Percentiles rank a stretch among this genome's conserved stretches.
These are phyloP conservation scores for Cordyceps cateniannulata DNA, from an alignment of 2,329 filamentous ascomycete species.

Conservation along the genomic window DNA sequence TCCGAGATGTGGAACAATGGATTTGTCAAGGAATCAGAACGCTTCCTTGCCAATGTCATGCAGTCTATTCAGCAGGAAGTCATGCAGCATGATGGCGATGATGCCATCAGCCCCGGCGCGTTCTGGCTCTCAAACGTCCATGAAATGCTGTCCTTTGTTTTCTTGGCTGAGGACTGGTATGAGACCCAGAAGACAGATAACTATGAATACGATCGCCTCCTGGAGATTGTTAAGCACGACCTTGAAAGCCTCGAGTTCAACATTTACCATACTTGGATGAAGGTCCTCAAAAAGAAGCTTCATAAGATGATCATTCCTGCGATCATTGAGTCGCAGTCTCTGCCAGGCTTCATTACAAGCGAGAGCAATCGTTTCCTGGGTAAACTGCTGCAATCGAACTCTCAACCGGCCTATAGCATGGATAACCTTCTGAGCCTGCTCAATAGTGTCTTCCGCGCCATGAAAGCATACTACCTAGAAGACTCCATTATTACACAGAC, in stretches of 20 bases:
- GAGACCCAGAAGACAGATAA: constrained; percentile 99
- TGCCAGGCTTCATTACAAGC: constrained; percentile 97
- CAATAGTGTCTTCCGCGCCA: constrained; percentile 96
- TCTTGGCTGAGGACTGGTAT: constrained; percentile 98
- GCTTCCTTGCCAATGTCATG: constrained; percentile 98
- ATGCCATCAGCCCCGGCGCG: constrained; percentile 91
- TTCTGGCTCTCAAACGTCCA: constrained; percentile 99
- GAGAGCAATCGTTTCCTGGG: constrained; percentile 97
- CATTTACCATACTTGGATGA: constrained; percentile 99
- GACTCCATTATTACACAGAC: constrained; percentile 95
- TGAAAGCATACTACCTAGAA: constrained; percentile 98
- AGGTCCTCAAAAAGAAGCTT: constrained; percentile 97
- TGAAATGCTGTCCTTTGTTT: constrained; percentile 99
- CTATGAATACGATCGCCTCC: constrained; percentile 93
- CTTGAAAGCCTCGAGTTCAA: constrained; percentile 98
- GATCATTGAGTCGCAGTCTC: constrained; percentile 97
- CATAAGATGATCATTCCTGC: constrained; percentile 99
- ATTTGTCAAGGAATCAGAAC: constrained; percentile 98
- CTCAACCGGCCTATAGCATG: constrained; percentile 96
- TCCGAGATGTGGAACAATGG: constrained; percentile 99
- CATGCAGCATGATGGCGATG: constrained; percentile 97
- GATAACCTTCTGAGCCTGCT: constrained; percentile 92
- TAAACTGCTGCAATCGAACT: constrained; percentile 88
- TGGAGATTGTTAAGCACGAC: constrained; percentile 99
- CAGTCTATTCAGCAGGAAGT: constrained; percentile 99